These are phyloP conservation scores for Talaromyces proteolyticus DNA, from an alignment of 495 filamentous ascomycete species.

Conservation along the genomic window DNA sequence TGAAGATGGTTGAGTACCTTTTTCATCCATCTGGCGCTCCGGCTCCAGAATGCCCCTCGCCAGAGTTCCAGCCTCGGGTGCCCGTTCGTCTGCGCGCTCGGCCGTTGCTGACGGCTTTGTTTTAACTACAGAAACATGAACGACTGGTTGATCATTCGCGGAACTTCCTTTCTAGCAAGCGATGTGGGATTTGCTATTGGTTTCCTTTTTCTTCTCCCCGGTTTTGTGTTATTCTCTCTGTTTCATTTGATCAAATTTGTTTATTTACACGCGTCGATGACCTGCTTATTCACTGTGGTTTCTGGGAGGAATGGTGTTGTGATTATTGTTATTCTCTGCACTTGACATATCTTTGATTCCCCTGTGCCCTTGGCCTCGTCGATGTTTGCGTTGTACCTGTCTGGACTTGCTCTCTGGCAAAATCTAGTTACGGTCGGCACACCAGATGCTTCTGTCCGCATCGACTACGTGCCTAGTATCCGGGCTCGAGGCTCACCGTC, in stretches of 20 bases:
- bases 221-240: conserved; percentile 15
- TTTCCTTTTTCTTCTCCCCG: conserved; percentile 12
- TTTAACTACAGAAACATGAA: not conserved
- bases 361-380: not conserved
- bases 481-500: too few species aligned
- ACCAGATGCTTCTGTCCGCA: too few species aligned
- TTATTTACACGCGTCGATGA: conserved; percentile 11
- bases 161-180: conserved; percentile 26
- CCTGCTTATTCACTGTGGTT: conserved; percentile 12
- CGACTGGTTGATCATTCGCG: not conserved
- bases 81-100: not conserved
- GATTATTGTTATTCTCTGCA: not conserved
- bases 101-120: not conserved
- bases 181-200: conserved; percentile 20
- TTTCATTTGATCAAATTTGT: conserved; percentile 13
- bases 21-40: not conserved
- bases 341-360: not conserved
- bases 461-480: too few species aligned
- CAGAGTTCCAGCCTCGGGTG: conserved; percentile 2
- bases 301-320: conserved; percentile 12
- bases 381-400: not conserved
- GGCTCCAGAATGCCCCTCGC: not conserved
- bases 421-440: too few species aligned
- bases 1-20: conserved; percentile 38
- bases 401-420: not conserved